Conservation (phyloP, 768 basidiomycete genomes). For the Solioccasus polychromus region DNA sequence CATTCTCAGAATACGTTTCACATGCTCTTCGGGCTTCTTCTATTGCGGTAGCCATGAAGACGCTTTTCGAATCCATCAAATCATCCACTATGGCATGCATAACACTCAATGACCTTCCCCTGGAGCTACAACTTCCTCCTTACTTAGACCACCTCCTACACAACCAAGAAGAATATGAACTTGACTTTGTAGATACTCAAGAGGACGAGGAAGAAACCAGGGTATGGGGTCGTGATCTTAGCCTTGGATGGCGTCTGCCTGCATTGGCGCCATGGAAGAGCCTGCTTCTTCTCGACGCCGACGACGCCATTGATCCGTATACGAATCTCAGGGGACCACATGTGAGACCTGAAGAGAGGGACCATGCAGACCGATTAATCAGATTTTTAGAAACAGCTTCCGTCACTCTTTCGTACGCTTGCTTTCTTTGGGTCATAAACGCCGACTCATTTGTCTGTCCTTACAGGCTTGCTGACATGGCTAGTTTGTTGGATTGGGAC, state of each 20-base stretch:
- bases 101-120: conserved; percentile 70
- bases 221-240: conserved; percentile 66
- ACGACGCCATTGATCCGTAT: conserved; percentile 55
- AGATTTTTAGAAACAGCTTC: conserved; percentile 73
- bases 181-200: conserved; percentile 46
- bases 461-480: conserved; percentile 77
- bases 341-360: conserved; percentile 60
- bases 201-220: conserved; percentile 51
- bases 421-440: neutral
- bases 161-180: conserved; percentile 56
- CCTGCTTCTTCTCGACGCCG: conserved; percentile 68
- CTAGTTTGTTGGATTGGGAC: conserved; percentile 78
- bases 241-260: conserved; percentile 71
- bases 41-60: conserved; percentile 76
- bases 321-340: conserved; percentile 58
- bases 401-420: conserved; percentile 71
- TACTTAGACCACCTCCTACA: conserved; percentile 71
- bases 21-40: conserved; percentile 66
- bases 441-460: neutral
- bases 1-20: conserved; percentile 52
- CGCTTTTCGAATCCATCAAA: conserved; percentile 77
- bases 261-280: conserved; percentile 90
- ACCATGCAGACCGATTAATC: conserved; percentile 66
- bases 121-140: conserved; percentile 87
- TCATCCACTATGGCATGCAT: conserved; percentile 73